phyloP scores from a whole-genome alignment of 306 rosid species.

The Urtica urens region DNA sequence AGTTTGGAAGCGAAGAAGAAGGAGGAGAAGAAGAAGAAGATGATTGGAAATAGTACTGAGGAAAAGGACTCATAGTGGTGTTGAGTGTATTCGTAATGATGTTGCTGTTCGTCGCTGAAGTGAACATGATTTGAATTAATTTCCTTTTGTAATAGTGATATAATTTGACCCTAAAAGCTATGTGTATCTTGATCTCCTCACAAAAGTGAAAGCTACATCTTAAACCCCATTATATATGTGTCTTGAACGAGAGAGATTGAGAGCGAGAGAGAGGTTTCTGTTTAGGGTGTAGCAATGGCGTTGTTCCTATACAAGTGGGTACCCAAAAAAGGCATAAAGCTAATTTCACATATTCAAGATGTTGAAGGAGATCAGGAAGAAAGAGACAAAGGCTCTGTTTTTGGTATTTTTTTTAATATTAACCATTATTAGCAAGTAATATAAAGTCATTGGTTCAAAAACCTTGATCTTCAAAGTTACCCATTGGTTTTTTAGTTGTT shows the following conservation, averaged over 20 bases:
- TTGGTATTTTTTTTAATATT: too few species aligned
- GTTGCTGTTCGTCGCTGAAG: conserved; percentile 24
- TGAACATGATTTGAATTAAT: conserved; percentile 39
- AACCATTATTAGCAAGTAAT: too few species aligned
- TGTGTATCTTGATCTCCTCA: conserved; percentile 2
- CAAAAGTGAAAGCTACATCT: conserved; percentile 19
- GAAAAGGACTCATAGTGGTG: conserved; percentile 26
- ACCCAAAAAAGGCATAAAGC: background rate
- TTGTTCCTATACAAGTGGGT: conserved; percentile 2
- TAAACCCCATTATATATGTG: conserved; percentile 9
- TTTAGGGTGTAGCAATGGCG: too few species aligned
- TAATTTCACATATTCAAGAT: background rate
- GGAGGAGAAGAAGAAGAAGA: conserved; percentile 31
- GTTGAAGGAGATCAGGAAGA: background rate
- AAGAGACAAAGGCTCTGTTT: too few species aligned
- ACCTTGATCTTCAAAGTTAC: too few species aligned
- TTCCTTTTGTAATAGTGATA: conserved; percentile 4
- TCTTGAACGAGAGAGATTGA: too few species aligned
- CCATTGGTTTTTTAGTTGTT: too few species aligned
- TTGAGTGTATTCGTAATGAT: background rate
- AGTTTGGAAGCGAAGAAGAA: conserved; percentile 5
- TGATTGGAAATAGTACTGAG: conserved; percentile 32
- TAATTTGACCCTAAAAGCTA: conserved; percentile 2
- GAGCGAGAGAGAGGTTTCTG: too few species aligned
- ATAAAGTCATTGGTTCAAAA: too few species aligned